Percentiles rank a stretch among this genome's conserved stretches.
These are phyloP conservation scores for Dissoconium aciculare DNA, from an alignment of 2,329 filamentous ascomycete species.

Conservation along the genomic window DNA sequence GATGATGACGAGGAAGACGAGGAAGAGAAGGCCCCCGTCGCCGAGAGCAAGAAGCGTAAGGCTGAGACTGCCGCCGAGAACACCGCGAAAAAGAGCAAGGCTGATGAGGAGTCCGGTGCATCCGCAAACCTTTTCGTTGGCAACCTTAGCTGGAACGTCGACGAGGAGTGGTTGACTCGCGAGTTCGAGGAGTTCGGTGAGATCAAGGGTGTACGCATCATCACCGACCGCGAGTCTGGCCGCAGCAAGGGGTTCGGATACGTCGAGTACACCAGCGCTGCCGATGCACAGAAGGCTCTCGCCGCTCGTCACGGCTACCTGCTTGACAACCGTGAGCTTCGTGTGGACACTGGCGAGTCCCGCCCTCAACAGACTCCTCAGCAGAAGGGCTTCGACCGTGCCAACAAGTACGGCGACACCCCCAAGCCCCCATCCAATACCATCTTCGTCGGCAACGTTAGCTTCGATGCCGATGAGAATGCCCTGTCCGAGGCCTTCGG, in stretches of 20 bases:
- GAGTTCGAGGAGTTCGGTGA: conserved; percentile 71
- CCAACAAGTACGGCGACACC: conserved; percentile 58
- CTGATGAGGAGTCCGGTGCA: conserved; percentile 32
- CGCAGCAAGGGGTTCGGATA: conserved; percentile 87
- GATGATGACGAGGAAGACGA: conserved; percentile 24
- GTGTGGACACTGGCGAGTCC: conserved; percentile 57
- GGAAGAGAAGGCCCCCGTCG: conserved; percentile 27
- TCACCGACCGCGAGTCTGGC: conserved; percentile 66
- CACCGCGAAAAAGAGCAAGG: conserved; percentile 54
- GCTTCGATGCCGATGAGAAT: conserved; percentile 70
- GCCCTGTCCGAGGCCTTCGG: conserved; percentile 58
- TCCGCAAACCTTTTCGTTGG: conserved; percentile 70
- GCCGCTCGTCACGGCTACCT: conserved; percentile 60
- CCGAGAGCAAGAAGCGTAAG: conserved; percentile 52
- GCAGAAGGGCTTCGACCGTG: conserved; percentile 39
- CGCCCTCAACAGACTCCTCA: conserved; percentile 26
- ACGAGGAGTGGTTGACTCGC: conserved; percentile 64
- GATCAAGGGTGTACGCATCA: conserved; percentile 58
- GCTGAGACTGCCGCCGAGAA: conserved; percentile 39
- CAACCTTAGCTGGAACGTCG: conserved; percentile 79
- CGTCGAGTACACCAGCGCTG: conserved; percentile 63
- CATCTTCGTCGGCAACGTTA: conserved; percentile 81
- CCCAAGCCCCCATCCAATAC: conserved; percentile 70
- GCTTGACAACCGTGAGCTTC: conserved; percentile 59
- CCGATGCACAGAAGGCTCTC: conserved; percentile 55